Conservation (phyloP, 2,329 filamentous ascomycete species). For the Paecilomyces sp. region DNA sequence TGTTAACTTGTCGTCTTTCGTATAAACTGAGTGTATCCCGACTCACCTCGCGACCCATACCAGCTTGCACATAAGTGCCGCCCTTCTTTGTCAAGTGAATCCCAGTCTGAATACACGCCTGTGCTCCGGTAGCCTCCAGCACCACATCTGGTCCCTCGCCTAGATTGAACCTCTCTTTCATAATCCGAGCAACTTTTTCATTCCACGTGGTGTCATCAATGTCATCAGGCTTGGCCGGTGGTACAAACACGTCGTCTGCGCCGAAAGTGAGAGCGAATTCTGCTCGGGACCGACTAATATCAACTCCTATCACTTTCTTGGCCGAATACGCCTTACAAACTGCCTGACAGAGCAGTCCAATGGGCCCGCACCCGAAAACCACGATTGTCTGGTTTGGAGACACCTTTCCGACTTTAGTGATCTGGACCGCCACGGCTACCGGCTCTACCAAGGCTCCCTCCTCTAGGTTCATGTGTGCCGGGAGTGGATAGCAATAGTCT, state of each 20-base stretch:
- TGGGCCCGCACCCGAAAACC: conserved; percentile 45
- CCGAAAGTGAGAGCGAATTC: conserved; percentile 40
- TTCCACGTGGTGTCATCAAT: conserved; percentile 27
- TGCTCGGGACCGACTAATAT: conserved; percentile 36
- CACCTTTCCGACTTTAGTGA: conserved; percentile 36
- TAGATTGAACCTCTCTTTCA: conserved; percentile 33
- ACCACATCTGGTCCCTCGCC: conserved; percentile 43
- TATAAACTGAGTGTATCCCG: too few relatives aligned
- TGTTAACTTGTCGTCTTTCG: too few relatives aligned
- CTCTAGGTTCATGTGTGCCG: conserved; percentile 40
- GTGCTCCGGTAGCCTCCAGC: conserved; percentile 43
- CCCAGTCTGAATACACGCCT: conserved; percentile 43
- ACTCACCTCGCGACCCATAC: conserved; percentile 33
- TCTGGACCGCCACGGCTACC: conserved; percentile 45
- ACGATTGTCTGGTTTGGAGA: conserved; percentile 37
- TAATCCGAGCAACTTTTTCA: conserved; percentile 31
- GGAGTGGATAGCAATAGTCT: conserved; percentile 44
- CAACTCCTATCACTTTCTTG: conserved; percentile 40
- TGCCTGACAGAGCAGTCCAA: conserved; percentile 42
- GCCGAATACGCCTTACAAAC: conserved; percentile 42
- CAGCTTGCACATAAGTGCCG: conserved; percentile 46
- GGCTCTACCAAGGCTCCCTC: conserved; percentile 50
- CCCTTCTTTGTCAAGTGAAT: conserved; percentile 40
- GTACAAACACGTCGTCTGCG: conserved; percentile 39
- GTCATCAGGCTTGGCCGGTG: conserved; percentile 19